Base-by-base conservation (phyloP, 192 early-diverging fungal genomes). In the Coemansia sp. region DNA sequence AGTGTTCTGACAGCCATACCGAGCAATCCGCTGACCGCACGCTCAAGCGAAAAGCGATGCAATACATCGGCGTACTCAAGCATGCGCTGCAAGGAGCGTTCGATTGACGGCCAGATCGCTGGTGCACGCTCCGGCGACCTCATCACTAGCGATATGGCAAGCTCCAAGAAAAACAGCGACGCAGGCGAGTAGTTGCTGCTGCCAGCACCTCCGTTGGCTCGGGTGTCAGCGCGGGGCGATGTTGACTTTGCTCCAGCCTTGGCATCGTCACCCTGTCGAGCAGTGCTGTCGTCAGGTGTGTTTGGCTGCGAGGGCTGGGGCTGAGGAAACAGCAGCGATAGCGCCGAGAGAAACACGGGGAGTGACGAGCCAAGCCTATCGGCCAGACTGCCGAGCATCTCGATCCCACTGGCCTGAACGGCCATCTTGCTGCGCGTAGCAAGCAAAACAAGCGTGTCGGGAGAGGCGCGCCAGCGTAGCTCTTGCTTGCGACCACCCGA, bases 11-110 rank as follows among this genome's bases (percentile, higher is more conserved):
- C 86, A 0, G 89, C 90, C 62, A 93, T 70, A 3, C 90, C 83
- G n/a, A 83, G 72, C n/a, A 94, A 60, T 7, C 88, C 88, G 6
- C 88, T 85, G 6, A 95, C 91, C 0, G 89, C 86, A 13, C 93
- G 79, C 76, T 96, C 91, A 8, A 96, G 83, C 18, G 94, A 68
- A 35, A 90, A 65, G 1, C 83, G 76, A 52, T 89, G 89, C 35
- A 87, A 79, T 9, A 65, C 80, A 47, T 77, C 82, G 16, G 90
- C 86, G 25, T 89, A 79, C n/a, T 83, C 79, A 18, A 98, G 62
- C 56, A 96, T 90, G 20, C 80, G 83, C 64, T 85, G 85, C 48
- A 96, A 80, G 35, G 94, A 87, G 45, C 83, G 74, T 56, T 87
- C 88, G 3, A 93, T 83, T 23, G 84, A 78, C 14, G 89, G 85